A percentile compares a stretch with the other conserved stretches of the same genome.
phyloP scores from a whole-genome alignment of 2,329 filamentous ascomycete species.

The Pseudodiploospora longispora region DNA sequence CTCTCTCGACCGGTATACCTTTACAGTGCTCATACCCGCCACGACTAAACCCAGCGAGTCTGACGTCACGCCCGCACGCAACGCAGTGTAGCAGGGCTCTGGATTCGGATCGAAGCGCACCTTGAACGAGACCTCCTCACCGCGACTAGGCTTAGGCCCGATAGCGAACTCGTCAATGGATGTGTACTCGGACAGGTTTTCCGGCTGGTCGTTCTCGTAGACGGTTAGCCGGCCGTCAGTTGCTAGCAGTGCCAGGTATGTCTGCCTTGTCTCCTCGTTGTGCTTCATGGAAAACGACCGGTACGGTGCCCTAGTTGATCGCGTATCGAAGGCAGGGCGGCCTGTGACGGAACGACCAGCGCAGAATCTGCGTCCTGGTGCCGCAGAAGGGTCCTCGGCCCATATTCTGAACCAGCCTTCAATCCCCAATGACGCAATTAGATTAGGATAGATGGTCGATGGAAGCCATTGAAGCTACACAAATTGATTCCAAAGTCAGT shows the following conservation, averaged over 20 bases:
- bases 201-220: slow-evolving; percentile 78
- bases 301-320: slow-evolving; percentile 54
- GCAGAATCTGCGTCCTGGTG: slow-evolving; percentile 75
- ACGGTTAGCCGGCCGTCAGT: slow-evolving; percentile 73
- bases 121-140: slow-evolving; percentile 80
- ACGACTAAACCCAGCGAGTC: slow-evolving; percentile 78
- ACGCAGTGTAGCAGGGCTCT: slow-evolving; percentile 66
- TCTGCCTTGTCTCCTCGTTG: slow-evolving; percentile 71
- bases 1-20: slow-evolving; percentile 70
- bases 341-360: slow-evolving; percentile 41
- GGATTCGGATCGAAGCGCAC: slow-evolving; percentile 85
- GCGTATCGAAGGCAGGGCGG: slow-evolving; percentile 47
- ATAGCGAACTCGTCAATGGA: slow-evolving; percentile 70
- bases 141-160: slow-evolving; percentile 60
- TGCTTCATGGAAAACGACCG: slow-evolving; percentile 79
- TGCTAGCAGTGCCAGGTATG: slow-evolving; percentile 77
- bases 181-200: slow-evolving; percentile 69
- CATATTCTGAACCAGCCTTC: slow-evolving; percentile 88
- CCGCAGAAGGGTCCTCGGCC: slow-evolving; percentile 80
- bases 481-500: slow-evolving; percentile 7
- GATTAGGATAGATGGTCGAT: slow-evolving; percentile 75
- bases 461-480: slow-evolving; percentile 84
- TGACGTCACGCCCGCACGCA: slow-evolving; percentile 71
- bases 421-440: slow-evolving; percentile 80
- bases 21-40: slow-evolving; percentile 75